Base-by-base conservation (phyloP, 129 eudicot species). In the Ambrosia trifida region DNA sequence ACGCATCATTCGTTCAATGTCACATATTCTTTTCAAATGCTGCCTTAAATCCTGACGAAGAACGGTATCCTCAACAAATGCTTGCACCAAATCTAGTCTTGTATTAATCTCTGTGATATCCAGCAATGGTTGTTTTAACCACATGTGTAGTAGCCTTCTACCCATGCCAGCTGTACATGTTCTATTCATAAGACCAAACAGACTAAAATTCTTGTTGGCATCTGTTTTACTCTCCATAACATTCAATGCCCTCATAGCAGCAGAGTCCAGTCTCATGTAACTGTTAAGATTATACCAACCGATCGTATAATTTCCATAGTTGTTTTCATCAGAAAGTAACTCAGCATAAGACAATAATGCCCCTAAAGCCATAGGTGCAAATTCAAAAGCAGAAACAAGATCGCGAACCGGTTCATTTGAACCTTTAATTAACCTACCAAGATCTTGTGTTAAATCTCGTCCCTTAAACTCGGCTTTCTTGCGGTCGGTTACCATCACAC, bases 101-200 rank as follows among this genome's bases (percentile, higher is more conserved):
- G 24, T 32, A 57, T 94, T 94, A 52, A 94, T 94, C 75, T 87
- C 94, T 43, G 56, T 30, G 44, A 87, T 90, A 83, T 94, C 97
- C 71, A 90, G 50, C 69, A 94, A 83, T 19, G 99, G 99, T 66
- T 94, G 99, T 59, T 94, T 94, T 50, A 94, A 72, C 99, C 99
- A 94, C 89, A 85, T 85, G 80, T 94, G 96, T 68, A 94, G 85
- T 77, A 94, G 70, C 56, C 99, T 80, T 76, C 85, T 90, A 38
- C 99, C 99, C 93, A 94, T 90, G 68, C 99, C 99, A 61, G 97
- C 89, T 69, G 99, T 94, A 75, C 99, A 94, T 31, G 97, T 94
- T 76, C 99, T 86, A 77, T 94, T 90, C 91, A 94, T 82, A 18
- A 94, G 88, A 69, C 97, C 99, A 78, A 94, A 90, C 71, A 94